Conservation (phyloP, 2,329 filamentous ascomycete genomes). For the Hysterium pulicare region DNA sequence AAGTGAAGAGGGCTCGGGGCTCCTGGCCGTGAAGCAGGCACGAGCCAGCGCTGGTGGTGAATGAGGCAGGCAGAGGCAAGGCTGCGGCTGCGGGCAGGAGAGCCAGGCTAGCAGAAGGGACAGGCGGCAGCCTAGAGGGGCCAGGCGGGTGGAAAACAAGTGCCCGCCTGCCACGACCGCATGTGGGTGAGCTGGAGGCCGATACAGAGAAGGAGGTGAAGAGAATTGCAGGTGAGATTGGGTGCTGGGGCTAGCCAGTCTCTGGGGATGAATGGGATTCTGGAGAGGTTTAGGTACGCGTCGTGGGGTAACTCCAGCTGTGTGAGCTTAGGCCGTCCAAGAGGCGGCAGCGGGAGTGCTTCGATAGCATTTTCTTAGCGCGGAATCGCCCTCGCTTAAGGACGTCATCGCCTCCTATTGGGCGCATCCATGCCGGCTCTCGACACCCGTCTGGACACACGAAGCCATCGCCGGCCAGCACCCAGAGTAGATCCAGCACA, state of each 20-base stretch:
- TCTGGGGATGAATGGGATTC: neutral
- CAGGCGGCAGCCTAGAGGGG: slow-evolving; percentile 3
- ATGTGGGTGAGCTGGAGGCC: neutral
- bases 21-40: neutral
- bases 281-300: neutral
- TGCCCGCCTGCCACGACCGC: neutral
- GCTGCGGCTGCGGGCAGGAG: neutral
- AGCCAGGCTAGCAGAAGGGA: neutral
- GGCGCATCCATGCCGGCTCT: neutral
- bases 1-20: neutral
- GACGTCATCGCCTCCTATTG: slow-evolving; percentile 1
- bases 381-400: neutral
- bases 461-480: neutral
- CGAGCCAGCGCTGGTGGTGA: neutral
- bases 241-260: neutral
- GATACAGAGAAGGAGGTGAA: neutral
- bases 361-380: neutral
- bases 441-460: neutral
- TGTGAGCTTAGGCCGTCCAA: neutral
- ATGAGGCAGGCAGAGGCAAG: slow-evolving; percentile 1
- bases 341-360: neutral
- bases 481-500: neutral
- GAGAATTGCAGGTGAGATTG: neutral
- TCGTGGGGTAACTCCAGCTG: neutral
- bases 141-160: neutral